A percentile compares a stretch with the other conserved stretches of the same genome.
Evolutionary conservation across 768 basidiomycete genomes (phyloP).

Genomic region (Candolleomyces aberdarensis): DNA sequence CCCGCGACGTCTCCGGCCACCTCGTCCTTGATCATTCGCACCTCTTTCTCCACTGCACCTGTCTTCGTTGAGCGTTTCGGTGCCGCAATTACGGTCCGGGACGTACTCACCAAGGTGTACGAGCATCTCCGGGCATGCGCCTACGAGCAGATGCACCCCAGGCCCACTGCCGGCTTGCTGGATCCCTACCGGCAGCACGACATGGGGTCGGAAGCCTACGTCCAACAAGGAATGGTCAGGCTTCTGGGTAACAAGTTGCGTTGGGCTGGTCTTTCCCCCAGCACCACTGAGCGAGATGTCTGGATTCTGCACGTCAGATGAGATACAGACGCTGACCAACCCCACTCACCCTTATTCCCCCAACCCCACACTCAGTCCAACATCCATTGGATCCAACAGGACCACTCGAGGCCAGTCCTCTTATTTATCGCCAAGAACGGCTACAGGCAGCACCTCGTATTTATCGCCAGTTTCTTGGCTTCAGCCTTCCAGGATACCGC

Average conservation of each 20-base stretch:
- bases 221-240: background rate
- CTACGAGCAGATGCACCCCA: background rate
- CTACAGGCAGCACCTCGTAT: too few species aligned
- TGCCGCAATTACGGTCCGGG: constrained; percentile 3
- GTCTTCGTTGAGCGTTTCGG: constrained; percentile 6
- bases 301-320: constrained; percentile 12
- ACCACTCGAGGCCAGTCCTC: background rate
- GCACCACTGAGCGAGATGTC: constrained; percentile 7
- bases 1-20: background rate
- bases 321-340: background rate
- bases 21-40: constrained; percentile 5
- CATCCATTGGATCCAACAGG: background rate
- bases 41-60: constrained; percentile 4
- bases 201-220: background rate
- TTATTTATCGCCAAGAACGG: background rate
- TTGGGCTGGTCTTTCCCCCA: constrained; percentile 7
- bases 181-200: background rate
- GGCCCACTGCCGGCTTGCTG: background rate
- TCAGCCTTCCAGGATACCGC: background rate
- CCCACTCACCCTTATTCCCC: background rate
- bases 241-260: constrained; percentile 2
- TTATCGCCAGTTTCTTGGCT: background rate
- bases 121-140: background rate
- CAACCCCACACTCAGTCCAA: background rate
- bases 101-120: constrained; percentile 9